Base-by-base conservation (phyloP, 2,329 filamentous ascomycete species). In the Sarocladiaceae sp. region DNA sequence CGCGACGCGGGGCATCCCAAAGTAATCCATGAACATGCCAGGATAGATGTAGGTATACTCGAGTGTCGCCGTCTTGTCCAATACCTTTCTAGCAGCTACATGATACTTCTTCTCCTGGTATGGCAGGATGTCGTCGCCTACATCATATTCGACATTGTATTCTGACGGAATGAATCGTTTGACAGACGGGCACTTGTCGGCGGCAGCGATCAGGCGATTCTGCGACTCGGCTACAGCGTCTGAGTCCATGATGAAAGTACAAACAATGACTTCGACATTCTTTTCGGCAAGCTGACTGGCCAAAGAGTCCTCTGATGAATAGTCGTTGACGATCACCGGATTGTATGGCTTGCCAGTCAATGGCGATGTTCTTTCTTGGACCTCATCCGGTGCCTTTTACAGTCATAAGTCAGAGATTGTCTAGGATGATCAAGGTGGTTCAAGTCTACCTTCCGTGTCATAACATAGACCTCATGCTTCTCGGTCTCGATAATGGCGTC, bases 391-490 rank as follows among this genome's bases (percentile, higher is more conserved):
- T 50, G 51, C 42, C 40, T 52, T 52, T 17, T 12, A 3, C 33
- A 23, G 8, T 37, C 23, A 15, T 2, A 35, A 13, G 25, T 44
- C 25, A 46, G 40, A 8, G 20, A 46, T 4, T 26, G 13, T 6
- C 18, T 28, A 25, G 20, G 37, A 46, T 11, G 6, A 22, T 35
- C 10, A 15, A 20, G 15, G 25, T 15, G 13, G 4, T 50, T 29
- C 3, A n/a, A n/a, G 10, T 25, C 40, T 58, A 66, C 75, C 57
- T 68, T 69, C 44, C 75, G 68, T 18, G 70, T 65, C 13, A 77
- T 56, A 3, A 76, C 63, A 40, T 73, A 63, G 13, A 76, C 64
- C 22, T 72, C 56, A 52, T 75, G 66, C 48, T 70, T 68, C 48
- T 52, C 64, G 17, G 56, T 64, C 26, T 58, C 62, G 15, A 56